Base-by-base conservation (phyloP, 2,329 filamentous ascomycete species). In the Dothistroma septosporum region DNA sequence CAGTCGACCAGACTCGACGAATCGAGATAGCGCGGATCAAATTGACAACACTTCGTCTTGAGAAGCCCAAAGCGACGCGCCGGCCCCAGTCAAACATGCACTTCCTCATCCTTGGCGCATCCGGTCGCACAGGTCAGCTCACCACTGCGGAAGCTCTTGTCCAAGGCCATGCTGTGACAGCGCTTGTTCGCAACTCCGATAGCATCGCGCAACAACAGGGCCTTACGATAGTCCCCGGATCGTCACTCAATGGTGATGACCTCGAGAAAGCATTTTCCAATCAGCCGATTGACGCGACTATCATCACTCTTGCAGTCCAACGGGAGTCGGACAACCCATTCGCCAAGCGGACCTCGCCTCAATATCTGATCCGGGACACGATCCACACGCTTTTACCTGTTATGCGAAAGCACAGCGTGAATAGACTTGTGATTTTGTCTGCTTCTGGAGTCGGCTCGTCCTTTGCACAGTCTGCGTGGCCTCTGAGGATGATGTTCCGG, bases 371-470 rank as follows among this genome's bases (percentile, higher is more conserved):
- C 74, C 76, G 77, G 1, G 75, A 79, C 58, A 73, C 76, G 16
- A 73, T 77, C 16, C 68, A 68, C 22, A 76, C 78, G 49, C 64
- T 77, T 2, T 64, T 78, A 12, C 62, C 70, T 0, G 72, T 68
- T 4, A 79, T 79, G 75, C 71, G 75, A 55, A 69, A 72, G 19
- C 71, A 72, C 53, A 69, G 69, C 0, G 71, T 75, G 54, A 62
- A 52, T 8, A 82, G 80, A 55, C 65, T 83, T 1, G 75, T 84
- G 28, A 73, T 82, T 53, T 77, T 85, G 70, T 81, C 79, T 12
- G 77, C 80, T 1, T 78, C 81, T 61, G 83, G 83, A 11, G 76
- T 79, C 0, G 80, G 78, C 0, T 69, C 74, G 32, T 83, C 81
- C 4, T 79, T 74, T 69, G 28, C 60, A 0, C 76, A 77, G 54